Conservation (phyloP, 2,329 filamentous ascomycete species). For the Penicillium palitans region DNA sequence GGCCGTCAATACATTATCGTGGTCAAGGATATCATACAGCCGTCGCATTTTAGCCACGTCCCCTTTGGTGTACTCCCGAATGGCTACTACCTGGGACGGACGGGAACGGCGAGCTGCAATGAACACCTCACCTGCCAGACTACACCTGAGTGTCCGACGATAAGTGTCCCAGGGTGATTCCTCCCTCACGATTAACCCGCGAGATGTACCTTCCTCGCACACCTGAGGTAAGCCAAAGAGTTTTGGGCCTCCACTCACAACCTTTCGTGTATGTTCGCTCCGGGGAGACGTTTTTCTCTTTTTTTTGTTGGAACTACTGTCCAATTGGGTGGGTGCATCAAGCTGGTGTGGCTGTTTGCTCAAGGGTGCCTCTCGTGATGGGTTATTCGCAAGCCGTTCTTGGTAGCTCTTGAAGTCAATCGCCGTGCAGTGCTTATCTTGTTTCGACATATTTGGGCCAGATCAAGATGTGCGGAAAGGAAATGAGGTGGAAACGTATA, state of each 20-base stretch:
- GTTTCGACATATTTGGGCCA: conserved; percentile 6
- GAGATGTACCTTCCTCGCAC: conserved; percentile 3
- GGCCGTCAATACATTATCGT: conserved; percentile 15
- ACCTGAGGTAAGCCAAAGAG: conserved; percentile 6
- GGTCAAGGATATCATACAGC: conserved; percentile 7
- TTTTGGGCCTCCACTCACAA: conserved; percentile 1
- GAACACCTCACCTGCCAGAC: conserved; percentile 17
- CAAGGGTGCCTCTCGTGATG: neutral
- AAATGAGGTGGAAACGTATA: no score
- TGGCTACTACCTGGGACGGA: conserved; percentile 16
- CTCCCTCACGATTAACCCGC: conserved; percentile 4
- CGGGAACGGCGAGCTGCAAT: conserved; percentile 8
- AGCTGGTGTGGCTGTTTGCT: neutral
- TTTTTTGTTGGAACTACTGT: neutral
- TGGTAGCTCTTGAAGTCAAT: conserved; percentile 8
- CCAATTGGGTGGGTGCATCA: neutral
- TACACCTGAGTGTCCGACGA: conserved; percentile 12
- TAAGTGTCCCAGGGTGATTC: conserved; percentile 19
- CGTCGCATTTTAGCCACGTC: neutral
- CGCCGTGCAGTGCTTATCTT: conserved; percentile 11
- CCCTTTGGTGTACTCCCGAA: conserved; percentile 9
- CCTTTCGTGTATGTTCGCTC: conserved; percentile 1
- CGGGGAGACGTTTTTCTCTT: neutral
- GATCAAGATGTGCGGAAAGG: no score
- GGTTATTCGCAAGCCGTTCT: conserved; percentile 4